Evolutionary conservation across 73 alveolate species (phyloP), one percentile per base, ranked within the genome.

Genomic region (Paramecium primaurelia): DNA sequence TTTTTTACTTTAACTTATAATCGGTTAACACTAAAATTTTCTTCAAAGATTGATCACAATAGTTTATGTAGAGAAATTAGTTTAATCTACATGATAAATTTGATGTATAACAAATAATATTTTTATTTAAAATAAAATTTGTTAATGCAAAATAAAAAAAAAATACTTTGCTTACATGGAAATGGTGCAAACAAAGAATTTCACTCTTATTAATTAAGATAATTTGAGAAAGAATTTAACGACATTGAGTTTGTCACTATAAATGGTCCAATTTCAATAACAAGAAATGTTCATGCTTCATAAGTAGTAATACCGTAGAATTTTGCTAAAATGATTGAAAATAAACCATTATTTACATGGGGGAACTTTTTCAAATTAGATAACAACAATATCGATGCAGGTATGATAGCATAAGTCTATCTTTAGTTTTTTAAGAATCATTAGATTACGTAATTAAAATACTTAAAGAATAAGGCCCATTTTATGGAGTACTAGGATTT

Each of bases 121-220:
- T 49, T 3, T 4, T 14, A 2, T 12, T 4, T n/a, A 54, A 7
- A 54, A n/a, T 54, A 38, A 16, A 0, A 38, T 25, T 32, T 64
- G 2, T 28, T 8, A 12, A 64, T 64, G 84, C 3, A 64, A 64
- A 32, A 64, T 32, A 64, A 64, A 51, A 64, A 34, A 44, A 80
- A 80, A 80, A 25, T 80, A 7, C 30, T 80, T 8, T 80, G 91
- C 30, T 80, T 80, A 20, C 91, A 80, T 49, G 91, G 91, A 25
- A 32, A 32, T 80, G 75, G 91, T 3, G 34, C 91, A 12, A 80
- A 80, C 16, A 20, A 59, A 10, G 91, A 80, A 10, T 26, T 80
- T 32, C 73, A 32, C 8, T 14, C 77, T 18, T 80, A 32, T 44
- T 36, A 80, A 80, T 47, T 80, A 28, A 80, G 58, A 49, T 36